Evolutionary conservation across 805 yeast species (phyloP).

Genomic region (Barnettozyma vustinii): DNA sequence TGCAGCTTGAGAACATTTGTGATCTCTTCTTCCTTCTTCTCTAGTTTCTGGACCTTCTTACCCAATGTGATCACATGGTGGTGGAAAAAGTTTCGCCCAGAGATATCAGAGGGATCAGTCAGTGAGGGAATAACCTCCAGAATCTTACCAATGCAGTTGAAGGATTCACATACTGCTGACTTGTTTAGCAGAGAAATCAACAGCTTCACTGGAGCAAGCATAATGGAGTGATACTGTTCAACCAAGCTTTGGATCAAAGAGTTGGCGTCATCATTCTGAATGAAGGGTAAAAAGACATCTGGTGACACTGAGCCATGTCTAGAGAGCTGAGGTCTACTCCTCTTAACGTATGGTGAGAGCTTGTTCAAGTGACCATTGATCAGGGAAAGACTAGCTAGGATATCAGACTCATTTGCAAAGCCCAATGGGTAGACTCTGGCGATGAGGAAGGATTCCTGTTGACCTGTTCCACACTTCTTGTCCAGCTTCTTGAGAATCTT

Average conservation of each 20-base stretch:
- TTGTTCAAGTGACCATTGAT: conserved; percentile 49
- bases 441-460: conserved; percentile 50
- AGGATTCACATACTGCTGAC: conserved; percentile 52
- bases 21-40: conserved; percentile 3
- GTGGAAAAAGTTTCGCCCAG: conserved; percentile 81
- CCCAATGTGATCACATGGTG: conserved; percentile 78
- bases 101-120: conserved; percentile 65
- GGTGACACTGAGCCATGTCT: conserved; percentile 14
- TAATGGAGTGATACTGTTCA: conserved; percentile 38
- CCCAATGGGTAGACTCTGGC: conserved; percentile 70
- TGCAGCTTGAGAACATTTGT: conserved; percentile 11
- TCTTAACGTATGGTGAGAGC: conserved; percentile 39
- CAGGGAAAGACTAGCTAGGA: conserved; percentile 44
- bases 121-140: conserved; percentile 46
- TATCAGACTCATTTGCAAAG: conserved; percentile 66
- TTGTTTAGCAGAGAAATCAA: conserved; percentile 59
- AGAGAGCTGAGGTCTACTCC: conserved; percentile 3
- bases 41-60: conserved; percentile 40
- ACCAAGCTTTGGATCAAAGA: conserved; percentile 41
- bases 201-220: conserved; percentile 47
- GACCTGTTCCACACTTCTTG: conserved; percentile 64
- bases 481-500: conserved; percentile 89
- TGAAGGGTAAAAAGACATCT: conserved; percentile 20
- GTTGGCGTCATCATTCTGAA: conserved; percentile 39
- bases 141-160: conserved; percentile 51